Conservation (phyloP, 2,329 filamentous ascomycete genomes). For the Fusarium sp. region DNA sequence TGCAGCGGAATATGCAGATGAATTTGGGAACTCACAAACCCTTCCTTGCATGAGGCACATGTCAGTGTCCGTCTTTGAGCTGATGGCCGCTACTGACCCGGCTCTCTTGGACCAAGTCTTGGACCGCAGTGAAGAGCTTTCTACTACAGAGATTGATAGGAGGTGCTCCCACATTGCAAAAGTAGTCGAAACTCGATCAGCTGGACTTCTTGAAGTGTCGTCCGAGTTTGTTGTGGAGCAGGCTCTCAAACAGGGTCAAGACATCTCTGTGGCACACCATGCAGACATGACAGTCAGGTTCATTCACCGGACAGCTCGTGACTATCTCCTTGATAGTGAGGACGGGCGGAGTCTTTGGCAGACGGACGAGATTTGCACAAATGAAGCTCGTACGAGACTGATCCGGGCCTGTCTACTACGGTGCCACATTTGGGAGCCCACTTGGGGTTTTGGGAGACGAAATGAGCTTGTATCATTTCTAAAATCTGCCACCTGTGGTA, state of each 20-base stretch:
- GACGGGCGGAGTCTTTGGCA: neutral
- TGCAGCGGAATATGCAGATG: neutral
- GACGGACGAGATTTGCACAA: neutral
- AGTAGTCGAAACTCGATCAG: neutral
- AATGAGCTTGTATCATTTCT: neutral
- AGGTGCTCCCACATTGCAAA: neutral
- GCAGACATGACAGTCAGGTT: neutral
- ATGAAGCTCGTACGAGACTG: neutral
- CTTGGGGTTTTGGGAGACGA: neutral
- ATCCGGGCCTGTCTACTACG: neutral
- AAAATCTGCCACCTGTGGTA: neutral
- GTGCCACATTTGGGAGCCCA: neutral
- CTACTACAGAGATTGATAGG: neutral
- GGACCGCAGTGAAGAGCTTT: neutral
- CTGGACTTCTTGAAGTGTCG: neutral
- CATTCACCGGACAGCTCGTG: neutral
- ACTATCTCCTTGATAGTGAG: neutral
- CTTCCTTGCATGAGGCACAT: neutral
- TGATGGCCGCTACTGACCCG: neutral
- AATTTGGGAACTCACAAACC: neutral
- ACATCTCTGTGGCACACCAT: neutral
- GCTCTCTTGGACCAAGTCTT: neutral
- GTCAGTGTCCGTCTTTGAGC: neutral
- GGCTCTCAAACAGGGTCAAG: neutral
- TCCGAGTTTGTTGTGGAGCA: neutral